Percentiles rank a stretch among this genome's conserved stretches.
phyloP scores from a whole-genome alignment of 2,329 filamentous ascomycete species.

The Aspergillus alliaceus region DNA sequence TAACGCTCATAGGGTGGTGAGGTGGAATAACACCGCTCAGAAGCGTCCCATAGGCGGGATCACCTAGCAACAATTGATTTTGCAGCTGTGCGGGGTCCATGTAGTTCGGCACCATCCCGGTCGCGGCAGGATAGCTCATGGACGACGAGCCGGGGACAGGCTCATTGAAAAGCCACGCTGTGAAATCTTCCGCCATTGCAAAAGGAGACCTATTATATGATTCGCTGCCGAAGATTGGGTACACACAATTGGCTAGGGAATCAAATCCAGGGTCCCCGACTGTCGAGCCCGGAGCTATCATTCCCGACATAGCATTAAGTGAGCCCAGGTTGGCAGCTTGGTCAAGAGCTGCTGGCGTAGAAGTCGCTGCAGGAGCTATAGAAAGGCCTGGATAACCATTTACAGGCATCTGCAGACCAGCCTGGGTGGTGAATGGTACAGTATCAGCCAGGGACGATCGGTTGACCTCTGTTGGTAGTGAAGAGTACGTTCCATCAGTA shows the following conservation, averaged over 20 bases:
- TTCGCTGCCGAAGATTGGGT: slow-evolving; percentile 85
- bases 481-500: slow-evolving; percentile 12
- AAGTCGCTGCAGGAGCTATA: slow-evolving; percentile 17
- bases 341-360: slow-evolving; percentile 27
- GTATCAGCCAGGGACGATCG: slow-evolving; percentile 19
- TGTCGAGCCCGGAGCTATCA: slow-evolving; percentile 25
- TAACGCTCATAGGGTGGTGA: slow-evolving; percentile 86
- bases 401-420: slow-evolving; percentile 16
- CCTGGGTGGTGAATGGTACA: slow-evolving; percentile 15
- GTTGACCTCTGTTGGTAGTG: slow-evolving; percentile 18
- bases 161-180: slow-evolving; percentile 79
- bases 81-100: slow-evolving; percentile 47
- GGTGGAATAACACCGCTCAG: slow-evolving; percentile 49
- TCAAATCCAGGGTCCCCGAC: slow-evolving; percentile 34
- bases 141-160: slow-evolving; percentile 56
- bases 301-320: slow-evolving; percentile 24
- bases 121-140: slow-evolving; percentile 46
- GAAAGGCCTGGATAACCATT: slow-evolving; percentile 21
- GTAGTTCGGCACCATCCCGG: slow-evolving; percentile 43
- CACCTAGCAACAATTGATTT: slow-evolving; percentile 52
- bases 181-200: slow-evolving; percentile 83
- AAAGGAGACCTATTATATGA: slow-evolving; percentile 84
- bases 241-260: slow-evolving; percentile 48
- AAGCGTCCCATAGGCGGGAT: slow-evolving; percentile 49
- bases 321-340: slow-evolving; percentile 25